Conservation (phyloP, 2,329 filamentous ascomycete species). For the Tolypocladium capitatum region DNA sequence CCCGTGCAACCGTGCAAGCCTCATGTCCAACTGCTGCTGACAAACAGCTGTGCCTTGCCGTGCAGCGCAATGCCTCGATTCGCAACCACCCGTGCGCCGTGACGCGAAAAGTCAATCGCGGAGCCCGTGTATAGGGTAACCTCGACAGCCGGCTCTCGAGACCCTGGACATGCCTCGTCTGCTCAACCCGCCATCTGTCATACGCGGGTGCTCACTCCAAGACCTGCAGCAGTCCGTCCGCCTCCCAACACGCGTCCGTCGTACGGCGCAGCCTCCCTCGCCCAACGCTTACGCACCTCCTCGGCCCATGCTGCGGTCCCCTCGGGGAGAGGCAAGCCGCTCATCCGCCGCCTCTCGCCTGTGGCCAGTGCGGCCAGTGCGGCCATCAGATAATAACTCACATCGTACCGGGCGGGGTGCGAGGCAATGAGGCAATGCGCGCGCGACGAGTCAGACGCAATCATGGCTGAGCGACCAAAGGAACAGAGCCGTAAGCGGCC, state of each 20-base stretch:
- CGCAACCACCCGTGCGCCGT: neutral
- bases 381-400: neutral
- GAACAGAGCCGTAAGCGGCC: neutral
- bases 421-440: neutral
- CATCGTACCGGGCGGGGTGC: neutral
- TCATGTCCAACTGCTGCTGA: neutral
- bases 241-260: neutral
- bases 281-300: neutral
- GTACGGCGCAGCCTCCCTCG: neutral
- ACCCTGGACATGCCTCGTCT: neutral
- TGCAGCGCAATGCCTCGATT: neutral
- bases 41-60: neutral
- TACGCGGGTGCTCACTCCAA: neutral
- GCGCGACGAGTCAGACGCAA: neutral
- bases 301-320: neutral
- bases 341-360: neutral
- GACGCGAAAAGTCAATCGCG: neutral
- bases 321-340: neutral
- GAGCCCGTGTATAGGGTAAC: neutral
- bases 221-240: neutral
- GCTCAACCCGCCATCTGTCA: neutral
- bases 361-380: neutral
- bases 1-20: neutral
- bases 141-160: neutral
- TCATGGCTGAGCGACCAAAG: neutral